These are phyloP conservation scores for Ceratopteris richardii DNA, from an alignment of 75 land plant species.

Conservation along the genomic window DNA sequence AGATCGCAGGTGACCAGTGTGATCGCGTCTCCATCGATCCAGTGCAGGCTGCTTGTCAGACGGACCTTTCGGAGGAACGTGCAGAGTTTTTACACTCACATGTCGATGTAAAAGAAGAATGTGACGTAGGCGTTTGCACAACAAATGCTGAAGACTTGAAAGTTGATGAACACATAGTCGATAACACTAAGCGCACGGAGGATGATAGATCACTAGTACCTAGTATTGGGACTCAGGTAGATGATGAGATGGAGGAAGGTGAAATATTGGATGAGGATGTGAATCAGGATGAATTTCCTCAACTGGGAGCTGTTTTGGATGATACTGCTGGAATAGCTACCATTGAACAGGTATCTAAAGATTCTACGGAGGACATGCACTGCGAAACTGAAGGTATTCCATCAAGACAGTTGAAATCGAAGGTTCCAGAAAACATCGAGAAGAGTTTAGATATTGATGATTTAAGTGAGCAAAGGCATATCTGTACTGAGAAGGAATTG, in stretches of 20 bases:
- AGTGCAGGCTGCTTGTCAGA: too few relatives aligned
- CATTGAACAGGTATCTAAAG: neutral
- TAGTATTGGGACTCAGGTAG: too few relatives aligned
- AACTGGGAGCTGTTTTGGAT: neutral
- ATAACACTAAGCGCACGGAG: neutral
- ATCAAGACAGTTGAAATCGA: too few relatives aligned
- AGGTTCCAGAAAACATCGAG: too few relatives aligned
- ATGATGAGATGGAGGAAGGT: slow-evolving; percentile 23
- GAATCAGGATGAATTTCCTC: neutral
- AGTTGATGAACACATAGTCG: neutral
- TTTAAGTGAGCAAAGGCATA: neutral
- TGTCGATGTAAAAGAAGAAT: neutral
- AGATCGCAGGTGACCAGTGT: neutral
- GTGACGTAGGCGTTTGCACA: neutral
- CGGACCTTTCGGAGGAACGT: too few relatives aligned
- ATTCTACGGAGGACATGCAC: neutral
- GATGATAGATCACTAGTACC: neutral
- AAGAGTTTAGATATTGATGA: too few relatives aligned
- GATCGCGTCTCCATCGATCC: neutral
- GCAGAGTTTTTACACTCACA: too few relatives aligned
- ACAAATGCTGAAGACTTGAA: neutral
- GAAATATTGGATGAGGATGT: slow-evolving; percentile 45
- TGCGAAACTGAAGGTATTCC: too few relatives aligned
- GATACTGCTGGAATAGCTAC: slow-evolving; percentile 22
- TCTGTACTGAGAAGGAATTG: neutral